phyloP scores from a whole-genome alignment of 495 filamentous ascomycete genomes.

The Tirmania nivea region DNA sequence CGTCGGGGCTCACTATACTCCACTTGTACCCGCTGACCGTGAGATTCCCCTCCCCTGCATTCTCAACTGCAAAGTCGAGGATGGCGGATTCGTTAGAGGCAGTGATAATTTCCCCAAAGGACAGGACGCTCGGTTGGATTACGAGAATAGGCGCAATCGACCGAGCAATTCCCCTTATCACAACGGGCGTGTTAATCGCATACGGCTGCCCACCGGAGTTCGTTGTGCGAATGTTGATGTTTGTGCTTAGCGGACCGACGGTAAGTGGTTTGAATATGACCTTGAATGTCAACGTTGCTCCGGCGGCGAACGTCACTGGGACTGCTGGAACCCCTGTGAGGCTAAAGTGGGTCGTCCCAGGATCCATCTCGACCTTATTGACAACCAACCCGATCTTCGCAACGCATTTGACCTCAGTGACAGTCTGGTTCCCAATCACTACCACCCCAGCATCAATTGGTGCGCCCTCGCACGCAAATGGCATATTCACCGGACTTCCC shows the following conservation, averaged over 20 bases:
- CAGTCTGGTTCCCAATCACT: constrained; percentile 12
- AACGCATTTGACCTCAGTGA: constrained; percentile 16
- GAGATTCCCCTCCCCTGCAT: constrained; percentile 10
- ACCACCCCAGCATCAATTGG: constrained; percentile 20
- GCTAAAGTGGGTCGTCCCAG: constrained; percentile 19
- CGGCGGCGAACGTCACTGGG: constrained; percentile 21
- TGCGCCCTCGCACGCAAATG: constrained; percentile 20
- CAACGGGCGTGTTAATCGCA: constrained; percentile 13
- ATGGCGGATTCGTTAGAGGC: constrained; percentile 3
- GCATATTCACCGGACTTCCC: constrained; percentile 24
- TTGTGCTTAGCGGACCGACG: constrained; percentile 21
- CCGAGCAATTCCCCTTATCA: constrained; percentile 11
- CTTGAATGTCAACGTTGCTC: constrained; percentile 23
- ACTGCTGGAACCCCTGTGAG: constrained; percentile 17
- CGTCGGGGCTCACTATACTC: constrained; percentile 7
- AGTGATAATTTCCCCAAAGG: constrained; percentile 16
- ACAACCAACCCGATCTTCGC: constrained; percentile 19
- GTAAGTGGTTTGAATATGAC: constrained; percentile 20
- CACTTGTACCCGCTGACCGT: constrained; percentile 8
- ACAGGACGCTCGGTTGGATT: constrained; percentile 16
- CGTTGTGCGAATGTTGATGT: constrained; percentile 21
- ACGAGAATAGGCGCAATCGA: constrained; percentile 11
- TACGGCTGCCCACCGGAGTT: constrained; percentile 6
- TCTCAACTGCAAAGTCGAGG: constrained; percentile 11
- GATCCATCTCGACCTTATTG: constrained; percentile 18